Conservation (phyloP, 2,329 filamentous ascomycete genomes). For the Paraphaeosphaeria sporulosa region DNA sequence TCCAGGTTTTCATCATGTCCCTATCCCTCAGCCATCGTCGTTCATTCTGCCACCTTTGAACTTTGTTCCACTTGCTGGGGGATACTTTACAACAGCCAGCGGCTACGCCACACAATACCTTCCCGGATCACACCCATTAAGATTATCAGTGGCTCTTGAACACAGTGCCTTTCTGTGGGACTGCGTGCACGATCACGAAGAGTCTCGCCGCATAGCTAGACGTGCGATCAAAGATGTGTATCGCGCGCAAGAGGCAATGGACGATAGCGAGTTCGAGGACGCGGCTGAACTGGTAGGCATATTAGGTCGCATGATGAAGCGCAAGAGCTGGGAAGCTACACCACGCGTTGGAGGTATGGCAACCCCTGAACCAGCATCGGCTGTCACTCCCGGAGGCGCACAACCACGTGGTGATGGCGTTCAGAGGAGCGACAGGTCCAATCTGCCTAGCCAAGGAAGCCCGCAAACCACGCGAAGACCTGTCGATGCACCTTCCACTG, state of each 20-base stretch:
- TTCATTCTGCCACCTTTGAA: slow-evolving; percentile 82
- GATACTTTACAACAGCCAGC: slow-evolving; percentile 81
- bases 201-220: slow-evolving; percentile 78
- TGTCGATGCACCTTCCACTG: slow-evolving; percentile 36
- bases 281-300: slow-evolving; percentile 87
- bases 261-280: slow-evolving; percentile 94
- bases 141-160: slow-evolving; percentile 89
- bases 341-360: slow-evolving; percentile 41
- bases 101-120: slow-evolving; percentile 77
- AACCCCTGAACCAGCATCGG: slow-evolving; percentile 38
- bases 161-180: slow-evolving; percentile 94
- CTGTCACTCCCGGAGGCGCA: slow-evolving; percentile 21
- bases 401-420: slow-evolving; percentile 21
- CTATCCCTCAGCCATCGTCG: slow-evolving; percentile 61
- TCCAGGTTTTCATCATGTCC: slow-evolving; percentile 54
- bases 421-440: slow-evolving; percentile 20
- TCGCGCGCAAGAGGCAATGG: slow-evolving; percentile 88
- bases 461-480: slow-evolving; percentile 34
- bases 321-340: slow-evolving; percentile 55
- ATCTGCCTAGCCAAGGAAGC: slow-evolving; percentile 26
- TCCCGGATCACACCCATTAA: slow-evolving; percentile 87
- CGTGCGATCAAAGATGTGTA: slow-evolving; percentile 90
- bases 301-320: slow-evolving; percentile 86
- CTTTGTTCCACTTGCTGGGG: slow-evolving; percentile 82
- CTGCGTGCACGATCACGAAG: slow-evolving; percentile 82